Evolutionary conservation across 768 basidiomycete genomes (phyloP), one percentile per base, ranked within the genome.

Genomic region (Agrocybe praecox): DNA sequence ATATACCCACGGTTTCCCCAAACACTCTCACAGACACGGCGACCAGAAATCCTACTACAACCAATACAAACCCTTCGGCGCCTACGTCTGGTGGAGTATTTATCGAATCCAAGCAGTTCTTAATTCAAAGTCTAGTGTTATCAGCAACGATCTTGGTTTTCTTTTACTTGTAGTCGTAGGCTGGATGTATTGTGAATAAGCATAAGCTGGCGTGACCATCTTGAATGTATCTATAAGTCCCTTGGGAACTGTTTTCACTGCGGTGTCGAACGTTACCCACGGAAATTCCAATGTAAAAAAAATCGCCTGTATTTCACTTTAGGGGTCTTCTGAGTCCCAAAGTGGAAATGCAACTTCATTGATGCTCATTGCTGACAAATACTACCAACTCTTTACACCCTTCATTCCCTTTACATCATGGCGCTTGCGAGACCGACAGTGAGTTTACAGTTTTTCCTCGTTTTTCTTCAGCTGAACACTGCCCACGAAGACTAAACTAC

Each of bases 381-480:
- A 53, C 6, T 26, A 18, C 52, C 43, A 53, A 14, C 24, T 17
- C 17, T 32, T 15, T 26, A n/a, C 11, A 9, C 26, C 26, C 9
- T 24, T 22, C 22, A 22, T 21, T 47, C 49, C 15, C 24, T 26
- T 9, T 40, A 9, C 44, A 49, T 52, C 65, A 90, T 91, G 89
- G 81, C 90, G 52, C 74, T 84, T 56, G 77, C 84, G 63, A 80
- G 90, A 76, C 89, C 90, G 54, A 81, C 88, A 22, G 90, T 90
- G 70, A 65, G 82, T 66, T 55, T 43, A 15, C 6, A 19, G 40
- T 48, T 23, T 1, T 12, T 49, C 22, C 46, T 24, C 18, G 19
- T 19, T 52, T n/a, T 5, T 52, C 36, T 10, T 34, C 46, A 55
- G 53, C 49, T 55, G 18, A 43, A 56, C 19, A 9, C 32, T 33